A percentile compares a stretch with the other conserved stretches of the same genome.
Evolutionary conservation across 2,329 filamentous ascomycete species (phyloP).

Genomic region (Achaetomium macrosporum): DNA sequence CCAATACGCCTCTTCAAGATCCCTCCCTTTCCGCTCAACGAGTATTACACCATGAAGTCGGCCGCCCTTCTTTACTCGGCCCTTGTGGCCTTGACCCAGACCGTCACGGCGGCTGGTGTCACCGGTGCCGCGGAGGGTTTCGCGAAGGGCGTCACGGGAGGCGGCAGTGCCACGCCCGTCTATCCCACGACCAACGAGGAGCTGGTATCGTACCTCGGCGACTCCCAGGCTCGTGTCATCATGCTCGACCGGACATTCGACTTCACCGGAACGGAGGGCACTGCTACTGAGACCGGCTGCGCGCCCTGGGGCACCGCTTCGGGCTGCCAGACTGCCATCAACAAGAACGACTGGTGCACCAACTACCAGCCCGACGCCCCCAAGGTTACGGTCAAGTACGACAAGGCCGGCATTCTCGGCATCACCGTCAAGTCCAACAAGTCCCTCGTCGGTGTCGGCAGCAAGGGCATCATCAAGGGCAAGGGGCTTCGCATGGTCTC

Average conservation of each 20-base stretch:
- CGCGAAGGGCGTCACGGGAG: slow-evolving; percentile 14
- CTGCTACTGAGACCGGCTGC: slow-evolving; percentile 6
- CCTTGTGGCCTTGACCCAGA: slow-evolving; percentile 23
- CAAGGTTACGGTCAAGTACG: slow-evolving; percentile 8
- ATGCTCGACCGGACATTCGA: slow-evolving; percentile 14
- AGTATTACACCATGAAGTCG: slow-evolving; percentile 15
- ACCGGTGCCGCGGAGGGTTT: slow-evolving; percentile 13
- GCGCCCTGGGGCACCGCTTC: slow-evolving; percentile 33
- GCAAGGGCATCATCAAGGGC: slow-evolving; percentile 49
- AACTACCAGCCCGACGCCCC: slow-evolving; percentile 46
- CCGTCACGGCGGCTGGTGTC: slow-evolving; percentile 23
- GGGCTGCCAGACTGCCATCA: slow-evolving; percentile 53
- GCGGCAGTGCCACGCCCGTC: slow-evolving; percentile 11
- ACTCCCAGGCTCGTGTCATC: slow-evolving; percentile 13
- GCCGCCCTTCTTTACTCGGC: slow-evolving; percentile 10
- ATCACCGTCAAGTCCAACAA: slow-evolving; percentile 50
- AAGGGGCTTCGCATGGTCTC: slow-evolving; percentile 48
- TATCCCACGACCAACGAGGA: slow-evolving; percentile 10
- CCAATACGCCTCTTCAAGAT: too few relatives aligned
- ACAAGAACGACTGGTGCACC: slow-evolving; percentile 52
- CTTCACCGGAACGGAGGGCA: slow-evolving; percentile 15
- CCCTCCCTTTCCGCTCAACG: neutral
- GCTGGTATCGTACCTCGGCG: slow-evolving; percentile 16
- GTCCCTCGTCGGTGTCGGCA: slow-evolving; percentile 48
- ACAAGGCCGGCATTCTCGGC: slow-evolving; percentile 11